These are phyloP conservation scores for Colletotrichum sp. DNA, from an alignment of 2,329 filamentous ascomycete genomes.

Conservation along the genomic window DNA sequence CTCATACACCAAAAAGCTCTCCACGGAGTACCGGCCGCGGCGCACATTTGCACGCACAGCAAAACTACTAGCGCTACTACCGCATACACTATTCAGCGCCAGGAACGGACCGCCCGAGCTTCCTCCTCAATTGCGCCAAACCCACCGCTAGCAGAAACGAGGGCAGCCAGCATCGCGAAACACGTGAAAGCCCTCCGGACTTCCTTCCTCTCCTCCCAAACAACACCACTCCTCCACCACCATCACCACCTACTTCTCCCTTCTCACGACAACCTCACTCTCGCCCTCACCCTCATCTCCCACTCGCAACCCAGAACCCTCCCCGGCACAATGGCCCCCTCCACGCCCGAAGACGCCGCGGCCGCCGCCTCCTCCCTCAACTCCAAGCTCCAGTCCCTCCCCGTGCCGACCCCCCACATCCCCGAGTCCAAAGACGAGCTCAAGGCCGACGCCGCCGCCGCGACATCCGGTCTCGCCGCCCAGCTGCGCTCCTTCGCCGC, in stretches of 20 bases:
- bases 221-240: background rate
- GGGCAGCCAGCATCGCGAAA: background rate
- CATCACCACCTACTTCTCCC: background rate
- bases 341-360: constrained; percentile 21
- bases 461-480: constrained; percentile 41
- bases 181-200: constrained; percentile 5
- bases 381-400: constrained; percentile 23
- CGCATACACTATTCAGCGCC: background rate
- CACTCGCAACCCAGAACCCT: background rate
- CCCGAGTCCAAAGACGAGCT: constrained; percentile 49
- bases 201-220: background rate
- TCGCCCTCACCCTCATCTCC: no score
- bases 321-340: constrained; percentile 24
- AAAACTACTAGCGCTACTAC: background rate
- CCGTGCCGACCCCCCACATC: constrained; percentile 45
- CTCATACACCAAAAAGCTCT: background rate
- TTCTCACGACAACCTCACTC: background rate
- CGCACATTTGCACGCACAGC: background rate
- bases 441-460: constrained; percentile 45
- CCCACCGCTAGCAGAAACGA: background rate
- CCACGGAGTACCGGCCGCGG: constrained; percentile 11
- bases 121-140: background rate
- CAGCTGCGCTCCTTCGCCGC: constrained; percentile 83
- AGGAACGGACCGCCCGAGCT: constrained; percentile 19
- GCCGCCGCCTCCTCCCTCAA: constrained; percentile 22